Conservation (phyloP, 139 green algal species). For the Auxenochlorella protothecoides region DNA sequence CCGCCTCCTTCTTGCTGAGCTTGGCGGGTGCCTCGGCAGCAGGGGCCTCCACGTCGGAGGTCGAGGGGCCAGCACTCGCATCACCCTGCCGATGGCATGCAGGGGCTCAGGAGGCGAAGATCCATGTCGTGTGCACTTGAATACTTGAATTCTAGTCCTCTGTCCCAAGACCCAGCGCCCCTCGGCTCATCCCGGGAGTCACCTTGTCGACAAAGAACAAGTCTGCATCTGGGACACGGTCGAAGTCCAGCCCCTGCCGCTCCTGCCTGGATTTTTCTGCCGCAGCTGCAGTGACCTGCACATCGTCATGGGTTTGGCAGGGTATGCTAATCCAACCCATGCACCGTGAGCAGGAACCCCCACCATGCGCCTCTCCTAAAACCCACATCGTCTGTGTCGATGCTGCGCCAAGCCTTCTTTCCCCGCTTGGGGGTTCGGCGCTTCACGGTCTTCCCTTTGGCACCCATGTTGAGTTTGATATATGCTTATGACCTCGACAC, state of each 20-base stretch:
- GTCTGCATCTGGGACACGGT: slow-evolving; percentile 47
- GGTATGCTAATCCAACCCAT: no score
- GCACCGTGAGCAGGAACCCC: no score
- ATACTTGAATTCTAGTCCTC: no score
- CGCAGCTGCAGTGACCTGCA: no score
- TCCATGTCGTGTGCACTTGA: not conserved
- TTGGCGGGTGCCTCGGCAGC: not conserved
- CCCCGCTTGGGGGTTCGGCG: not conserved
- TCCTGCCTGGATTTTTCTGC: slow-evolving; percentile 30
- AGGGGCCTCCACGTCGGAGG: not conserved
- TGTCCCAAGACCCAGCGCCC: no score
- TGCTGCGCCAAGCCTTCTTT: slow-evolving; percentile 8
- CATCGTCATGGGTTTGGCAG: no score
- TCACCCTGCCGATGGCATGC: not conserved
- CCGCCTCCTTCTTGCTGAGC: slow-evolving; percentile 5
- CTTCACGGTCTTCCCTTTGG: no score
- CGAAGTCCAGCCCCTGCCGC: slow-evolving; percentile 31
- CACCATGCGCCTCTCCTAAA: no score
- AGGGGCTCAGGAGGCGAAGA: not conserved
- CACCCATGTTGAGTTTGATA: no score
- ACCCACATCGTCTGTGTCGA: slow-evolving; percentile 24
- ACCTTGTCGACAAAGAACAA: slow-evolving; percentile 74
- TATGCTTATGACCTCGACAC: no score
- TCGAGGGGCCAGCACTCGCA: not conserved
- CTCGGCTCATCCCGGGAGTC: not conserved